Conservation (phyloP, 1,284 basidiomycete species). For the Irpex sp. region DNA sequence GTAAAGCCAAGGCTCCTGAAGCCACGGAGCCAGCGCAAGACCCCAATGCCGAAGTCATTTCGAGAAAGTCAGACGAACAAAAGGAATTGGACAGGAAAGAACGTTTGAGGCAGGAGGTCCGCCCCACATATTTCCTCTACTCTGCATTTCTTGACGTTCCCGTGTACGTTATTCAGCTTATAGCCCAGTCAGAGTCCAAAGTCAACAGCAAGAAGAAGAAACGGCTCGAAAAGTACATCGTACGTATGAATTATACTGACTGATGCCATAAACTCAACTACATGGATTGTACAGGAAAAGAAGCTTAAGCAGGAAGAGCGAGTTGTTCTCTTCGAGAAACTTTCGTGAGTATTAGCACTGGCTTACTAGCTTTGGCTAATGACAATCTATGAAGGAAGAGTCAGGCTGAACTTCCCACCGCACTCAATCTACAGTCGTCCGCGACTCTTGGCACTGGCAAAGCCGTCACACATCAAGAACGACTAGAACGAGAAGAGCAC, state of each 20-base stretch:
- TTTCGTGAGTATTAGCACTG: conserved; percentile 53
- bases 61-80: conserved; percentile 56
- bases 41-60: conserved; percentile 58
- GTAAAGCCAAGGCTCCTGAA: conserved; percentile 16
- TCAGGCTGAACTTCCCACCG: conserved; percentile 61
- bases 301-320: conserved; percentile 86
- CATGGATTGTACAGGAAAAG: conserved; percentile 56
- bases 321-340: conserved; percentile 65
- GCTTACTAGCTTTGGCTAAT: conserved; percentile 14
- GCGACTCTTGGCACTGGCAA: conserved; percentile 76
- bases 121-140: conserved; percentile 12
- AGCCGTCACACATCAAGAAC: conserved; percentile 53
- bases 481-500: conserved; percentile 57
- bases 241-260: conserved; percentile 29
- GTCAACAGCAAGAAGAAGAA: conserved; percentile 79
- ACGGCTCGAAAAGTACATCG: conserved; percentile 82
- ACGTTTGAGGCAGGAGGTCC: conserved; percentile 61
- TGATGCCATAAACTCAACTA: not conserved
- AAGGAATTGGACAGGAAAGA: conserved; percentile 59
- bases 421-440: conserved; percentile 66
- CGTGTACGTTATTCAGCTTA: not conserved
- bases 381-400: conserved; percentile 51
- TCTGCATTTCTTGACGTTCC: not conserved
- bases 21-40: conserved; percentile 29
- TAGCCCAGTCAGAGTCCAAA: conserved; percentile 63